Conservation (phyloP, 2,329 filamentous ascomycete species). For the Apiospora marii region DNA sequence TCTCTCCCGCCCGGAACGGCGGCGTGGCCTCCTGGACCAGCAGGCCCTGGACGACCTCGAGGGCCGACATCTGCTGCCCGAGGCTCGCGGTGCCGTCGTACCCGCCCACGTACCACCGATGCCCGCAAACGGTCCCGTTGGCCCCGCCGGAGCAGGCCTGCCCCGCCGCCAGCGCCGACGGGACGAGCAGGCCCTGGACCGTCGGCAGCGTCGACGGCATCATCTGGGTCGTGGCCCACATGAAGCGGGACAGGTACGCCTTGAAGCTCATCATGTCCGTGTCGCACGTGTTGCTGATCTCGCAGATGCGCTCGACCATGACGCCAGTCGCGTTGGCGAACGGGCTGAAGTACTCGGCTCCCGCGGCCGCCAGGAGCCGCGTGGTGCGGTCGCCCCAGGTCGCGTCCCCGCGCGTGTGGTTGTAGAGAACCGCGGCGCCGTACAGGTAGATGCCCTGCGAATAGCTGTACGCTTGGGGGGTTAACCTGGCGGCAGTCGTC, state of each 20-base stretch:
- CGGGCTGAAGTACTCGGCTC: slow-evolving; percentile 56
- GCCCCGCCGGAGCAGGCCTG: slow-evolving; percentile 63
- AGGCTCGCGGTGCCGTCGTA: slow-evolving; percentile 64
- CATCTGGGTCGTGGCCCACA: slow-evolving; percentile 65
- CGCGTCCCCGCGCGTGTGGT: slow-evolving; percentile 59
- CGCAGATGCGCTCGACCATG: slow-evolving; percentile 74
- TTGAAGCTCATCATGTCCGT: slow-evolving; percentile 74
- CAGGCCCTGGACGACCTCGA: slow-evolving; percentile 69
- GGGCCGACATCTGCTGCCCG: slow-evolving; percentile 70
- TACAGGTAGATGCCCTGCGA: slow-evolving; percentile 71
- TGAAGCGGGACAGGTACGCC: slow-evolving; percentile 70
- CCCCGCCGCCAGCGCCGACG: slow-evolving; percentile 64
- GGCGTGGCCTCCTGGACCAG: slow-evolving; percentile 52
- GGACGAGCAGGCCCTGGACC: slow-evolving; percentile 57
- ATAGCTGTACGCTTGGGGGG: slow-evolving; percentile 68
- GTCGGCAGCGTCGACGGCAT: slow-evolving; percentile 59
- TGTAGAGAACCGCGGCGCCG: slow-evolving; percentile 69
- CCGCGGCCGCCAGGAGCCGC: slow-evolving; percentile 59
- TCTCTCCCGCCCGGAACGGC: slow-evolving; percentile 57
- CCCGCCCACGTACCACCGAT: slow-evolving; percentile 66
- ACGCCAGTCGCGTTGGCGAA: slow-evolving; percentile 61
- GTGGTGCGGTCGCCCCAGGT: slow-evolving; percentile 63
- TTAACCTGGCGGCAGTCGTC: slow-evolving; percentile 62
- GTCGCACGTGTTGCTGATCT: slow-evolving; percentile 63
- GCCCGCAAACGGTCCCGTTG: slow-evolving; percentile 63